Evolutionary conservation across 129 eudicot genomes (phyloP).

Genomic region (Deinandra increscens): DNA sequence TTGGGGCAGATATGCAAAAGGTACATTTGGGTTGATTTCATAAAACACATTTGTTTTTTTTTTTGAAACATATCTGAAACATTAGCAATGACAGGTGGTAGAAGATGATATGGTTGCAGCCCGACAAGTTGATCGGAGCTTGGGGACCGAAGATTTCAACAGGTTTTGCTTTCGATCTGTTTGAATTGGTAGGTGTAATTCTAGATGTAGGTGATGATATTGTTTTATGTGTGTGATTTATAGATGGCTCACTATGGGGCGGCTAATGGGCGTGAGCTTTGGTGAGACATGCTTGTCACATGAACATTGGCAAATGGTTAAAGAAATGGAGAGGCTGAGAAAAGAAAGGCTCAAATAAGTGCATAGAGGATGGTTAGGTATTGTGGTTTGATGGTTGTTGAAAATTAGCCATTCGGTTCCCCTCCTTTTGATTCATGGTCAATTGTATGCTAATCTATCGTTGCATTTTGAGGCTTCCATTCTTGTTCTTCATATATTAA

Average conservation of each 20-base stretch:
- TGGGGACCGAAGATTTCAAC: slow-evolving; percentile 80
- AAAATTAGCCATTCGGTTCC: background rate
- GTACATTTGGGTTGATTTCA: slow-evolving; percentile 32
- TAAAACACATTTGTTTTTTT: background rate
- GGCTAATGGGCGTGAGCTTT: slow-evolving; percentile 69
- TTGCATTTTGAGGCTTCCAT: background rate
- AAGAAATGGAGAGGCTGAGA: slow-evolving; percentile 82
- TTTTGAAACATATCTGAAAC: background rate
- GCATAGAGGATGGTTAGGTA: background rate
- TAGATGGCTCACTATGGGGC: slow-evolving; percentile 93
- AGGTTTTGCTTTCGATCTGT: slow-evolving; percentile 39
- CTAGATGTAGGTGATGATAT: background rate
- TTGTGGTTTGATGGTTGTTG: slow-evolving; percentile 15
- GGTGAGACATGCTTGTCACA: slow-evolving; percentile 65
- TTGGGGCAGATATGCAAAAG: slow-evolving; percentile 76
- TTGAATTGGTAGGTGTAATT: background rate
- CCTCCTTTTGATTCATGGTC: background rate
- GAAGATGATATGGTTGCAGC: slow-evolving; percentile 94
- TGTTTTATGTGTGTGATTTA: slow-evolving; percentile 9
- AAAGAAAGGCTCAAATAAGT: slow-evolving; percentile 54
- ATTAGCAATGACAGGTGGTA: slow-evolving; percentile 45
- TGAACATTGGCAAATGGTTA: slow-evolving; percentile 96
- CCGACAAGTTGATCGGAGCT: slow-evolving; percentile 69
- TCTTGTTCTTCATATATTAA: background rate
- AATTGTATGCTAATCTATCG: slow-evolving; percentile 6